Percentiles rank a stretch among this genome's conserved stretches.
Conservation (phyloP, 768 basidiomycete genomes). For the Tulasnella sp. region DNA sequence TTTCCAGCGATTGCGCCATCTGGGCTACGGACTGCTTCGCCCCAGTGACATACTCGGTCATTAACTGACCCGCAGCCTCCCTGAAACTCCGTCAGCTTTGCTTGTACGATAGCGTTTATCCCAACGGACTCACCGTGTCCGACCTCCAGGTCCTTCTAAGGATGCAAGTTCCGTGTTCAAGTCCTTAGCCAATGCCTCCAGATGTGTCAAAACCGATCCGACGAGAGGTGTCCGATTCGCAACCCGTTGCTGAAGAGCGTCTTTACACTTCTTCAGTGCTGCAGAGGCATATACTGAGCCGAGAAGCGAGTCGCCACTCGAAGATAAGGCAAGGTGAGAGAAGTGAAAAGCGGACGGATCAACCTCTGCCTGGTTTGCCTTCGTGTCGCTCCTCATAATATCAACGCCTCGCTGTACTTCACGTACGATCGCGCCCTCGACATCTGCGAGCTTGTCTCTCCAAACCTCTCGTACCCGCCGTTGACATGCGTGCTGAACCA, state of each 20-base stretch:
- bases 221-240: constrained; percentile 52
- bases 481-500: constrained; percentile 48
- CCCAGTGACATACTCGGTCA: constrained; percentile 24
- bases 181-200: constrained; percentile 50
- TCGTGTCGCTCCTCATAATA: constrained; percentile 25
- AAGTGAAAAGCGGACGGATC: constrained; percentile 50
- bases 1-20: constrained; percentile 14
- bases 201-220: constrained; percentile 42
- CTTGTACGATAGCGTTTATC: constrained; percentile 39
- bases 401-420: constrained; percentile 26
- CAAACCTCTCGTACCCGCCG: constrained; percentile 49
- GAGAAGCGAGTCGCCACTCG: constrained; percentile 30
- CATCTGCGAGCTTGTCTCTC: constrained; percentile 36
- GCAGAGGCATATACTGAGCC: constrained; percentile 29
- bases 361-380: constrained; percentile 33
- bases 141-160: constrained; percentile 12
- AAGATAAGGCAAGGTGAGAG: constrained; percentile 26
- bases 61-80: constrained; percentile 25
- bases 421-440: constrained; percentile 26
- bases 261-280: constrained; percentile 52
- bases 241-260: constrained; percentile 52
- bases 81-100: constrained; percentile 39
- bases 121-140: constrained; percentile 28
- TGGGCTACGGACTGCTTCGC: background rate
- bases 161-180: constrained; percentile 49